Conservation (phyloP, 495 filamentous ascomycete genomes). For the Daldinia grandis region DNA sequence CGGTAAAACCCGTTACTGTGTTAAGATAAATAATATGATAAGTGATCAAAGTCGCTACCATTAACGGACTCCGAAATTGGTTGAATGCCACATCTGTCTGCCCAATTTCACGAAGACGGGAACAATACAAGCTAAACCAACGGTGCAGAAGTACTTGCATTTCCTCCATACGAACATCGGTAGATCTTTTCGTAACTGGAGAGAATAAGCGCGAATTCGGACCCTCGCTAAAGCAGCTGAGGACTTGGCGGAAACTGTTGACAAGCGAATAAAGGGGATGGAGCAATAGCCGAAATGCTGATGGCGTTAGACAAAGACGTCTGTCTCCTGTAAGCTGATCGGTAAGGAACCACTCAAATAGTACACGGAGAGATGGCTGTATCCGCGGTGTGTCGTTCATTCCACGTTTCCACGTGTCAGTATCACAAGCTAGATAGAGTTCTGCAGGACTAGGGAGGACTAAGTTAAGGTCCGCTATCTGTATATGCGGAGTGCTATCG, state of each 20-base stretch:
- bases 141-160: slow-evolving; percentile 13
- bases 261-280: slow-evolving; percentile 16
- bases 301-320: slow-evolving; percentile 5
- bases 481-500: slow-evolving; percentile 15
- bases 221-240: slow-evolving; percentile 15
- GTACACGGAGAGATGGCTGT: slow-evolving; percentile 16
- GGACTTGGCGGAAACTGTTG: slow-evolving; percentile 16
- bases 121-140: slow-evolving; percentile 13
- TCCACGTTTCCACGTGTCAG: slow-evolving; percentile 7
- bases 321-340: slow-evolving; percentile 7
- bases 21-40: slow-evolving; percentile 15
- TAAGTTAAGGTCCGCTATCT: slow-evolving; percentile 12
- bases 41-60: slow-evolving; percentile 14
- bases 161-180: slow-evolving; percentile 18
- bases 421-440: slow-evolving; percentile 13
- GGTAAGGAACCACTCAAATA: slow-evolving; percentile 22
- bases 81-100: background rate
- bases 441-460: slow-evolving; percentile 13
- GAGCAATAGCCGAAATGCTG: slow-evolving; percentile 7
- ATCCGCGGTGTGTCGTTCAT: background rate
- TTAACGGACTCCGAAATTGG: slow-evolving; percentile 2
- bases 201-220: slow-evolving; percentile 14
- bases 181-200: slow-evolving; percentile 17
- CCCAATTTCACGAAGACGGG: background rate
- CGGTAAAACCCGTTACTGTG: slow-evolving; percentile 10